phyloP scores from a whole-genome alignment of 2,329 filamentous ascomycete species.

The Penicillium hesseltinei region DNA sequence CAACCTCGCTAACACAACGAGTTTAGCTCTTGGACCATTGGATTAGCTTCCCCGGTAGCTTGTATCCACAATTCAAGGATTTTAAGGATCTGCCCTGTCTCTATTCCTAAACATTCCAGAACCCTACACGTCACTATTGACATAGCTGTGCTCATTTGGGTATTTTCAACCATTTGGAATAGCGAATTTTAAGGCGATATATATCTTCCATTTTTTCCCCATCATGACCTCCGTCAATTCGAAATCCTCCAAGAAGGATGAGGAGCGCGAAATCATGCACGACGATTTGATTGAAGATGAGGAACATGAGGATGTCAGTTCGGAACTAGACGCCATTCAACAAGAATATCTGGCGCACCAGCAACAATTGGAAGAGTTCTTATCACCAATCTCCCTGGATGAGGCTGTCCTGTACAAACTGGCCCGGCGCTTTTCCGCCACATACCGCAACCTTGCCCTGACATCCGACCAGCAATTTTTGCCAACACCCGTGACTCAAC shows the following conservation, averaged over 20 bases:
- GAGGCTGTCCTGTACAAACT: constrained; percentile 46
- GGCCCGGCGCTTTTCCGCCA: constrained; percentile 46
- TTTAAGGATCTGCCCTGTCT: constrained; percentile 13
- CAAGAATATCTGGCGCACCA: constrained; percentile 33
- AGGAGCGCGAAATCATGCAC: constrained; percentile 28
- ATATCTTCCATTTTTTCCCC: background rate
- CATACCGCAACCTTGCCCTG: constrained; percentile 45
- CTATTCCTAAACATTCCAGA: constrained; percentile 14
- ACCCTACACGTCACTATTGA: constrained; percentile 16
- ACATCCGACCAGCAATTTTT: constrained; percentile 49
- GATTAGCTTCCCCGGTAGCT: constrained; percentile 1
- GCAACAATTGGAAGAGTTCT: constrained; percentile 40
- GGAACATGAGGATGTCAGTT: constrained; percentile 35
- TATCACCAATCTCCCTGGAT: constrained; percentile 42
- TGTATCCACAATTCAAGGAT: constrained; percentile 11
- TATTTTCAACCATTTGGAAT: background rate
- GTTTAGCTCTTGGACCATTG: background rate
- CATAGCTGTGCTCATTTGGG: constrained; percentile 9
- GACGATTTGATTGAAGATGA: constrained; percentile 34
- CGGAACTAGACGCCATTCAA: constrained; percentile 30
- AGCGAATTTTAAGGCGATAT: background rate
- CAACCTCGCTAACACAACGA: constrained; percentile 18
- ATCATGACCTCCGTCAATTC: constrained; percentile 29
- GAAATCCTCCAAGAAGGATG: constrained; percentile 24
- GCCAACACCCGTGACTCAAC: constrained; percentile 47